A percentile compares a stretch with the other conserved stretches of the same genome.
phyloP scores from a whole-genome alignment of 305 asterid genomes.

The Solanum aculeatissimum region DNA sequence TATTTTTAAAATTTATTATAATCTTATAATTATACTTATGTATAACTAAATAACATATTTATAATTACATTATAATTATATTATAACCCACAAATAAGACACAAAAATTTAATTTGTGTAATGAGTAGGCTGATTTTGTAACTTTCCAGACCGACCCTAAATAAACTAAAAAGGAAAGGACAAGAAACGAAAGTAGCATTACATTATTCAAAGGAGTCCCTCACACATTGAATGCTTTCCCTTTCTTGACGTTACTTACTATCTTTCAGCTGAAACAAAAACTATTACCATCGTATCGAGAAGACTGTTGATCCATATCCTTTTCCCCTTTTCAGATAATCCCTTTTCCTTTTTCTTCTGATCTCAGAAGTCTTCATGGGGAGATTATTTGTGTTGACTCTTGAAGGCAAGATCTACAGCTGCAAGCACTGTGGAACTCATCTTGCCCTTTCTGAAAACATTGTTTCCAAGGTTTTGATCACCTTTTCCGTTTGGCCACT shows the following conservation, averaged over 20 bases:
- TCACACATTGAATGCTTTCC: not conserved
- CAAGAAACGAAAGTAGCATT: not conserved
- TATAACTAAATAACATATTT: no score
- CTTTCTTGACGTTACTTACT: not conserved
- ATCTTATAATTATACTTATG: no score
- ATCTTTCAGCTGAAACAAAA: not conserved
- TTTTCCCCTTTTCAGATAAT: not conserved
- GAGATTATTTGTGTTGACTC: constrained; percentile 53
- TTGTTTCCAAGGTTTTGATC: constrained; percentile 54
- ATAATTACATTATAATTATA: no score
- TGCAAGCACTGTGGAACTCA: constrained; percentile 90
- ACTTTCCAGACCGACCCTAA: no score
- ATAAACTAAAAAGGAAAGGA: no score
- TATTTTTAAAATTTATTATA: no score
- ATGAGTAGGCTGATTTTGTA: no score
- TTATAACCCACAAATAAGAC: no score
- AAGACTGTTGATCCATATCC: not conserved
- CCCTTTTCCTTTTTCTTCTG: not conserved
- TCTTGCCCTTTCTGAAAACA: constrained; percentile 54
- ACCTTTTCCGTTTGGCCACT: not conserved
- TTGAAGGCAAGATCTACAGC: constrained; percentile 82
- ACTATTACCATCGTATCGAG: not conserved
- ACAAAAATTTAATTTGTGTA: no score
- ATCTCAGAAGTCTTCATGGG: constrained; percentile 34
- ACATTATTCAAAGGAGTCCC: not conserved